A percentile compares a stretch with the other conserved stretches of the same genome.
phyloP scores from a whole-genome alignment of 208 protist genomes.

The Leishmania lainsoni region DNA sequence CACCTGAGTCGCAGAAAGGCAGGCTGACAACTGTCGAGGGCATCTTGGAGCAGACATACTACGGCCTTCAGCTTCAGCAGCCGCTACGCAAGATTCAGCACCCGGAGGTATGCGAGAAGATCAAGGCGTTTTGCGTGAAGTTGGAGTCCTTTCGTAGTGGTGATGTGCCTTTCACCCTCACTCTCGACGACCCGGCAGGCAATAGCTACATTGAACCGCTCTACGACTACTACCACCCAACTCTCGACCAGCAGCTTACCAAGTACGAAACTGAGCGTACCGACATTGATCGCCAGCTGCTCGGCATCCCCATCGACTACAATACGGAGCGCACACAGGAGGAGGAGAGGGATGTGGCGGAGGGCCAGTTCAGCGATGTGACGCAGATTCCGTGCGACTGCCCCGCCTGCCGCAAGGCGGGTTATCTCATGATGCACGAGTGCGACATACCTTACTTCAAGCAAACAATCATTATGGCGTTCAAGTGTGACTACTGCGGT shows the following conservation, averaged over 20 bases:
- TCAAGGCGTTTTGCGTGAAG: conserved; percentile 81
- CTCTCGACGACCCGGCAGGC: conserved; percentile 91
- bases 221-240: conserved; percentile 91
- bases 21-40: conserved; percentile 95
- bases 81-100: conserved; percentile 73
- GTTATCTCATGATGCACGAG: conserved; percentile 83
- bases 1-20: conserved; percentile 86
- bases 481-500: conserved; percentile 93
- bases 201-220: conserved; percentile 94
- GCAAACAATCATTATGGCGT: conserved; percentile 94
- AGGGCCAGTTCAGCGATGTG: conserved; percentile 76
- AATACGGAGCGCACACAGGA: conserved; percentile 80
- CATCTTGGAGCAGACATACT: conserved; percentile 83
- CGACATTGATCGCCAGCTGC: conserved; percentile 85
- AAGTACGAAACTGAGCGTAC: conserved; percentile 87
- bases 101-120: conserved; percentile 81
- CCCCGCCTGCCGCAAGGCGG: conserved; percentile 68
- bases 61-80: conserved; percentile 78
- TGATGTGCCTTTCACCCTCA: conserved; percentile 90
- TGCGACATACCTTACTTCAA: conserved; percentile 96
- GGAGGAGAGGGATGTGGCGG: conserved; percentile 78
- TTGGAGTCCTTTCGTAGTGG: conserved; percentile 63
- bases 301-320: conserved; percentile 87
- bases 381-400: conserved; percentile 73
- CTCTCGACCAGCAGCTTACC: conserved; percentile 82